Evolutionary conservation across 1,284 basidiomycete species (phyloP), one percentile per base, ranked within the genome.

Genomic region (Tausonia pullulans): DNA sequence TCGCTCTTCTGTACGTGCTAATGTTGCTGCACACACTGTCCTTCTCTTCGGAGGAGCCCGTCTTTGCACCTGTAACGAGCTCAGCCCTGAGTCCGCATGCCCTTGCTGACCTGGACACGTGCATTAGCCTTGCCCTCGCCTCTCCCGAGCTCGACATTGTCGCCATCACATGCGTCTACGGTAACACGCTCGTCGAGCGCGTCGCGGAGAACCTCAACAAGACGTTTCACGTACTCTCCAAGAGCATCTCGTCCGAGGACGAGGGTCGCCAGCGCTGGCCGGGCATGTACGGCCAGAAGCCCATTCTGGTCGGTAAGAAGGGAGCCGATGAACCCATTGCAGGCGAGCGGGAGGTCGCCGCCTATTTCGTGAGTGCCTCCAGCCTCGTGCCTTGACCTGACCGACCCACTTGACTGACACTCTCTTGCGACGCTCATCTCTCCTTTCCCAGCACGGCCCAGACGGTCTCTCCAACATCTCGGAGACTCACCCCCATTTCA

Each of bases 391-490:
- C n/a, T 13, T n/a, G 11, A 9, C n/a, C 10, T n/a, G 11, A 9
- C 59, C 16, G 1, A 13, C 27, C 10, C 40, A 43, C 50, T 14
- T 57, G 10, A 8, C 55, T 41, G 51, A 52, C 61, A 7, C 9
- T 4, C 3, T 39, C 44, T 41, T 60, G 45, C 54, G 10, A 7
- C 44, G 49, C 39, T 14, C n/a, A 55, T 54, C 0, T 64, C 50
- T 58, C n/a, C 11, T 61, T 39, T 5, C n/a, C 27, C 62, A 79
- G 78, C 78, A 79, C 69, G 78, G 78, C 67, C 87, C 85, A 68
- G 92, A 94, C 75, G 92, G 92, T n/a, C 76, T 95, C 3, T 83
- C 85, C 2, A 82, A 83, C 67, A 87, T 92, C 66, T 77, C 81
- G 3, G 76, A 81, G 58, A 83, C 85, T 2, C 87, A 93, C 73